Percentiles rank a stretch among this genome's conserved stretches.
These are phyloP conservation scores for Diplodia seriata DNA, from an alignment of 2,329 filamentous ascomycete species.

Conservation along the genomic window DNA sequence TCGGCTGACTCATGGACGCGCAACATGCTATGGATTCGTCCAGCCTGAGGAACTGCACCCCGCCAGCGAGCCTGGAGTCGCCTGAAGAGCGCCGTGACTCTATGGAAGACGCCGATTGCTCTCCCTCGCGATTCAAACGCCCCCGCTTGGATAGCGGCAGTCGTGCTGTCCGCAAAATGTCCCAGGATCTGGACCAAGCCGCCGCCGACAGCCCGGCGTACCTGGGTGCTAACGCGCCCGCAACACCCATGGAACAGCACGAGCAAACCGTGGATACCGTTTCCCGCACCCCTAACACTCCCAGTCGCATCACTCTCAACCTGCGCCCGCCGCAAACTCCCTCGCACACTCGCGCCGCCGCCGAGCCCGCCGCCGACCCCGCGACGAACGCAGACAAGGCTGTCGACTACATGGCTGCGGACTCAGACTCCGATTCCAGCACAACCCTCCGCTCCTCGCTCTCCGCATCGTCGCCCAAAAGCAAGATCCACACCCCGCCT, in stretches of 20 bases:
- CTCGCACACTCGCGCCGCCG: conserved; percentile 10
- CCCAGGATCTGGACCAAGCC: conserved; percentile 37
- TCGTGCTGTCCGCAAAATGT: conserved; percentile 43
- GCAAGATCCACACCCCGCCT: conserved; percentile 5
- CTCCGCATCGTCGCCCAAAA: conserved; percentile 16
- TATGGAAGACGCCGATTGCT: conserved; percentile 54
- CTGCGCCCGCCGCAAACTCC: conserved; percentile 29
- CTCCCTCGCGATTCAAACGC: conserved; percentile 54
- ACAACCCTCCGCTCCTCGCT: conserved; percentile 24
- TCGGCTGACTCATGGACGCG: conserved; percentile 26
- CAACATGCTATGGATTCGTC: conserved; percentile 41
- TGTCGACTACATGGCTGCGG: conserved; percentile 13
- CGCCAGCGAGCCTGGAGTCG: conserved; percentile 43
- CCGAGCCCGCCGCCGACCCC: conserved; percentile 1
- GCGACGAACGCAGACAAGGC: conserved; percentile 10
- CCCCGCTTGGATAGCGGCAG: conserved; percentile 51
- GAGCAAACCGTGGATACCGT: conserved; percentile 37
- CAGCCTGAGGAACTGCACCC: conserved; percentile 40
- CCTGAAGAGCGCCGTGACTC: conserved; percentile 51
- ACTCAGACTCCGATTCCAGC: conserved; percentile 23
- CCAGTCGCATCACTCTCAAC: conserved; percentile 32
- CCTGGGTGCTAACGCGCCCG: conserved; percentile 33
- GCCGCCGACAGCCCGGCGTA: conserved; percentile 21
- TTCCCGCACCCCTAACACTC: conserved; percentile 34
- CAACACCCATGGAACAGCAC: conserved; percentile 39